Base-by-base conservation (phyloP, 805 yeast genomes). In the Spathaspora hagerdaliae region DNA sequence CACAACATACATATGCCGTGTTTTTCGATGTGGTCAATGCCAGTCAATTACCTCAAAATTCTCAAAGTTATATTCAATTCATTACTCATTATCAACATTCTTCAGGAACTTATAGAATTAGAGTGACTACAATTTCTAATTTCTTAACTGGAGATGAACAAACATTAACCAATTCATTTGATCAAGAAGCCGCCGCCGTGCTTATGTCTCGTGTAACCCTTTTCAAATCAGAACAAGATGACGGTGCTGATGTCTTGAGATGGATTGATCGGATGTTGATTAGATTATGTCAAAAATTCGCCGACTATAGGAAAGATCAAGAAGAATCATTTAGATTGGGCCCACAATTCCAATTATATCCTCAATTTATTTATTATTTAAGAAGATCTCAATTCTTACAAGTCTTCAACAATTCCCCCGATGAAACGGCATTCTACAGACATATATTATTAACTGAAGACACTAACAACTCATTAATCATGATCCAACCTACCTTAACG, bases 151-250 rank as follows among this genome's bases (percentile, higher is more conserved):
- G 75, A 26, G 79, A 78, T 37, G 79, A 75, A 47, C 64, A 62
- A 39, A 56, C 65, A 40, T 66, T 79, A 48, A 69, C 81, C 13
- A 67, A 67, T 47, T 85, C 94, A n/a, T 94, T 94, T 64, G 99
- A 94, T 69, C 98, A 94, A 74, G 98, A 94, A 67, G 96, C 97
- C 10, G 97, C 99, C 3, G 96, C 97, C 12, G 97, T 91, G 1
- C 71, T 91, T 48, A 85, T 92, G 83, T 85, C 97, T 1, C 78
- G 98, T 61, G 57, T 92, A 44, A 94, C 97, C 9, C 90, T 92
- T 38, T 85, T 79, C 75, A 90, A 90, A 64, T 78, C 85, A 26
- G 76, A 71, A 54, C 75, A 72, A 53, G 96, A 90, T 58, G 96
- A 89, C 57, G 94, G 94, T 37, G 91, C 95, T 11, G 98, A 92